Evolutionary conservation across 768 basidiomycete species (phyloP).

Genomic region (Mycena galopus): DNA sequence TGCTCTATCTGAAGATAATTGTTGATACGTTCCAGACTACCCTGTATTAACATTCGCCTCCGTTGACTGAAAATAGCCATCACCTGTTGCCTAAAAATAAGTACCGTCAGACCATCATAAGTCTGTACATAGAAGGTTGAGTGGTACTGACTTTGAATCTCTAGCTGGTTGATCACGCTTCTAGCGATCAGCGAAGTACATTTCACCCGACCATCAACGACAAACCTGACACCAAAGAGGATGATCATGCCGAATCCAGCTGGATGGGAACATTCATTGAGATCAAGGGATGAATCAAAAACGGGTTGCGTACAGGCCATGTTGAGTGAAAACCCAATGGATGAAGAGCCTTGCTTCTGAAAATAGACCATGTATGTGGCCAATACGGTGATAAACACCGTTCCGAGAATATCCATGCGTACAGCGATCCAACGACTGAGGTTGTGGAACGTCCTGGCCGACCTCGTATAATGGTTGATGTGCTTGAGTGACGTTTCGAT

Average conservation of each 20-base stretch:
- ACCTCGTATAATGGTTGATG: constrained; percentile 66
- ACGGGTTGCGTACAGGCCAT: constrained; percentile 56
- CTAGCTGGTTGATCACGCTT: constrained; percentile 55
- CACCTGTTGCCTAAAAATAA: constrained; percentile 58
- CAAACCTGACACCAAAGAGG: constrained; percentile 57
- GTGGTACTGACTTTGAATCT: constrained; percentile 55
- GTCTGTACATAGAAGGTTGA: background rate
- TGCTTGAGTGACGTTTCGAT: constrained; percentile 58
- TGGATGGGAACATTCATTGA: constrained; percentile 39
- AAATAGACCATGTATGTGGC: constrained; percentile 69
- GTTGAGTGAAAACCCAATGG: constrained; percentile 66
- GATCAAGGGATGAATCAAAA: constrained; percentile 48
- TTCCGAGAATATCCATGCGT: constrained; percentile 70
- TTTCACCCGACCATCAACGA: background rate
- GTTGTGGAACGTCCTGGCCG: constrained; percentile 64
- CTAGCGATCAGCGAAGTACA: background rate
- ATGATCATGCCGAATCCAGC: constrained; percentile 71
- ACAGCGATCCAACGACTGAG: constrained; percentile 62
- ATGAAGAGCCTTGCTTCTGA: constrained; percentile 54
- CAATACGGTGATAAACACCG: constrained; percentile 65
- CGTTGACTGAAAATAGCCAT: background rate
- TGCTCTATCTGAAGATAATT: constrained; percentile 73
- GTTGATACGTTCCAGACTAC: constrained; percentile 78
- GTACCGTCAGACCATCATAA: constrained; percentile 35
- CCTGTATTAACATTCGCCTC: constrained; percentile 1